A percentile compares a stretch with the other conserved stretches of the same genome.
Conservation (phyloP, 1,139 yeast species). For the Zygosaccharomyces sapae region DNA sequence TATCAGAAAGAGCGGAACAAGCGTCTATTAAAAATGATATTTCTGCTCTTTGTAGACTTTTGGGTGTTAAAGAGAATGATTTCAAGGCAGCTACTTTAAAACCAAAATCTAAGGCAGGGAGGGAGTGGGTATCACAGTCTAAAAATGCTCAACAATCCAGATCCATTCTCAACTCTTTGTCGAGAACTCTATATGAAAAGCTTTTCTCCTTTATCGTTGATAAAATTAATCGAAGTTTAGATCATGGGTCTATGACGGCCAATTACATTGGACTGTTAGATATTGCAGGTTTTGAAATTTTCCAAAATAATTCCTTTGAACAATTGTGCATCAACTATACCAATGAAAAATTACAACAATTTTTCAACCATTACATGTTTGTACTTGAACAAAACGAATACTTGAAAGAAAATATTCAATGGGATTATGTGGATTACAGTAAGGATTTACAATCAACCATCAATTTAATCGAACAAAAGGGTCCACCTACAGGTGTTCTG, state of each 20-base stretch:
- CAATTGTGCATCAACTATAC: conserved; percentile 96
- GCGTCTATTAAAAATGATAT: conserved; percentile 66
- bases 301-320: conserved; percentile 86
- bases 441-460: conserved; percentile 93
- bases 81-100: conserved; percentile 59
- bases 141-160: conserved; percentile 77
- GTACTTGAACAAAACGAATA: conserved; percentile 96
- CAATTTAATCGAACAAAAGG: conserved; percentile 73
- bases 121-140: conserved; percentile 77
- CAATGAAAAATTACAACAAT: conserved; percentile 93
- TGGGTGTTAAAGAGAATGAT: conserved; percentile 58
- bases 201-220: conserved; percentile 74
- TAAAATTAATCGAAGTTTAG: conserved; percentile 67
- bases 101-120: conserved; percentile 90
- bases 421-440: conserved; percentile 98
- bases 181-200: conserved; percentile 83
- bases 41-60: conserved; percentile 52
- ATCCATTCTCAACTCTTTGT: conserved; percentile 77
- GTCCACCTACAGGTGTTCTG: conserved; percentile 76
- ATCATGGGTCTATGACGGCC: conserved; percentile 40
- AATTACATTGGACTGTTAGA: conserved; percentile 90
- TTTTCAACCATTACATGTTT: conserved; percentile 96
- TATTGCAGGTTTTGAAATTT: conserved; percentile 97
- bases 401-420: conserved; percentile 83
- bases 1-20: conserved; percentile 70